Evolutionary conservation across 306 rosid species (phyloP), one percentile per base, ranked within the genome.

Genomic region (Coriaria nepalensis): DNA sequence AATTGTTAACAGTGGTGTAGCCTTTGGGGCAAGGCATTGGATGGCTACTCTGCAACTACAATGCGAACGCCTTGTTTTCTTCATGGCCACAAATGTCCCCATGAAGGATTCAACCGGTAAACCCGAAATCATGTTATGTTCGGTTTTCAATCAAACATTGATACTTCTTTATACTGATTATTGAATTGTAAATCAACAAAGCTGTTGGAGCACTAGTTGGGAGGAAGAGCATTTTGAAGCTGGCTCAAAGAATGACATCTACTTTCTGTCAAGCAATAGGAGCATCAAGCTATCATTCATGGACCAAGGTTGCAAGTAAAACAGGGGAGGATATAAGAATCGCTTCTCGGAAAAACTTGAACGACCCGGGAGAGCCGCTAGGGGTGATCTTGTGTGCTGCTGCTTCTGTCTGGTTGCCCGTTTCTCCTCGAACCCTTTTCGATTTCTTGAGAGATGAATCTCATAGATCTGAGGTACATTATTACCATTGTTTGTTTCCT

Each of bases 11-110:
- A 82, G 78, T 38, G 94, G 98, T 36, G 41, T 76, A 44, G 98
- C 96, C 15, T 92, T 92, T 43, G 98, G 98, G 4, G 98, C 98
- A 45, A 75, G 73, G 64, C 98, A 85, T 60, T 92, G 98, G 98
- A 60, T 85, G 56, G 71, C 98, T 0, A 82, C 94, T 0, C 76
- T 92, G 10, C 98, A 92, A 64, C 87, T 85, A 59, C 96, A 92
- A 55, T 85, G 98, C 3, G 98, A 92, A 59, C 75, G 96, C 35
- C 78, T 67, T 0, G 86, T 72, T 38, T 71, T 74, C 69, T 71
- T 59, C 75, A 85, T 92, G 98, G 98, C 98, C 52, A 92, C 98
- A 61, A 92, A 92, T 58, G 93, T 92, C 54, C 98, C 98, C 14
- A 85, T 71, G 83, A 92, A 92, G 74, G 96, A 85, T 49, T 92